phyloP scores from a whole-genome alignment of 2,329 filamentous ascomycete species.

The Cladosporium velox region DNA sequence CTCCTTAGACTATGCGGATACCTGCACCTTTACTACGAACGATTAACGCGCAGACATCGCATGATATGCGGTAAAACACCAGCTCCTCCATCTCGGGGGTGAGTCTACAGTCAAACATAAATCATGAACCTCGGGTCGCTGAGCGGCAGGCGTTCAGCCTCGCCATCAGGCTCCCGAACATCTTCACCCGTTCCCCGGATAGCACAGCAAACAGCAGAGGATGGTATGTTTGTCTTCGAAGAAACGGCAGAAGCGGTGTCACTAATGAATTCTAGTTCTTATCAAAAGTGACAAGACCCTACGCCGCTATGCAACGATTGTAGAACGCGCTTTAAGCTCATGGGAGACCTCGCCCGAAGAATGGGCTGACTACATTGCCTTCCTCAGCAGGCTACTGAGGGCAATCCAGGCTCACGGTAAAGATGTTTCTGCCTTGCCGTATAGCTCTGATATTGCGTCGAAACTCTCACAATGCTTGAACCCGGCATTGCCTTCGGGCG shows the following conservation, averaged over 20 bases:
- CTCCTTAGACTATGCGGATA: conserved; percentile 8
- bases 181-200: conserved; percentile 73
- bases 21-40: not conserved
- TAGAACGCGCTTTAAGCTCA: conserved; percentile 82
- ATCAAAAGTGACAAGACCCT: conserved; percentile 66
- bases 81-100: conserved; percentile 3
- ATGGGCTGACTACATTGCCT: conserved; percentile 99
- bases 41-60: not conserved
- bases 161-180: conserved; percentile 82
- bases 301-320: conserved; percentile 83
- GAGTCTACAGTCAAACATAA: not conserved
- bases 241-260: not conserved
- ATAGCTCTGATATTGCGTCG: conserved; percentile 81
- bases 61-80: not conserved
- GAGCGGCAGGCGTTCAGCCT: conserved; percentile 40
- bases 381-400: conserved; percentile 87
- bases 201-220: conserved; percentile 74
- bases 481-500: conserved; percentile 87
- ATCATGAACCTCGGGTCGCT: conserved; percentile 19
- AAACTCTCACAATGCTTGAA: conserved; percentile 94
- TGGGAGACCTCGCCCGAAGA: conserved; percentile 95
- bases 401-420: conserved; percentile 84
- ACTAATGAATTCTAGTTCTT: conserved; percentile 28
- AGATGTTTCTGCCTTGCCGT: conserved; percentile 71
- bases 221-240: conserved; percentile 59